Conservation (phyloP, 805 yeast species). For the Sugiyamaella marilandica region DNA sequence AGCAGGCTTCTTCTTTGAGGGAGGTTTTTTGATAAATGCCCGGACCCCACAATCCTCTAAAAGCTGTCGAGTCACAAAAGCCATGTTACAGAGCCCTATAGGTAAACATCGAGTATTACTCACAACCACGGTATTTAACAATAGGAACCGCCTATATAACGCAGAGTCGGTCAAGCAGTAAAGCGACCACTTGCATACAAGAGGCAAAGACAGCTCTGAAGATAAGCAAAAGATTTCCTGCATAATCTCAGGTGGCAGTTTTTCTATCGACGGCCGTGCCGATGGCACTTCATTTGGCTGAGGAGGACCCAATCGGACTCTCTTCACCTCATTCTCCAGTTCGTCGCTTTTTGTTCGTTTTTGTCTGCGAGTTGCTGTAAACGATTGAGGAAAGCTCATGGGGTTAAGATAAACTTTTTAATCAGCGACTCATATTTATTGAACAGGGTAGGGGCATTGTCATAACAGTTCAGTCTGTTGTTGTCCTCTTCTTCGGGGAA, state of each 20-base stretch:
- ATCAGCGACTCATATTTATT: too few relatives aligned
- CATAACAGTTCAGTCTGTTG: too few relatives aligned
- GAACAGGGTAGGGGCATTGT: too few relatives aligned
- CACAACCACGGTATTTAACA: neutral
- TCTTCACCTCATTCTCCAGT: too few relatives aligned
- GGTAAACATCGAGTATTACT: conserved; percentile 13
- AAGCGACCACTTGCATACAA: neutral
- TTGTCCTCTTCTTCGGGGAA: too few relatives aligned
- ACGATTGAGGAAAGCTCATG: too few relatives aligned
- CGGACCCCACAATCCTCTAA: conserved; percentile 52
- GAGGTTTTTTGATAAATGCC: neutral
- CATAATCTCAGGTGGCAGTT: neutral
- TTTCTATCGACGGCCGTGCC: neutral
- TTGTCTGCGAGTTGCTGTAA: too few relatives aligned
- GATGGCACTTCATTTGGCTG: too few relatives aligned
- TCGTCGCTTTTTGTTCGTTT: too few relatives aligned
- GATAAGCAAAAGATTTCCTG: neutral
- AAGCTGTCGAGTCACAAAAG: conserved; percentile 24
- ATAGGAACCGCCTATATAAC: neutral
- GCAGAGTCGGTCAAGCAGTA: conserved; percentile 21
- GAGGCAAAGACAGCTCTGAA: neutral
- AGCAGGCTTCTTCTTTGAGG: neutral
- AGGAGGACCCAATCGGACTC: too few relatives aligned
- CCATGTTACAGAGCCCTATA: conserved; percentile 17
- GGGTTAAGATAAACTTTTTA: too few relatives aligned